These are phyloP conservation scores for Microstegium vimineum DNA, from an alignment of 176 grass and related monocot genomes.

Conservation along the genomic window DNA sequence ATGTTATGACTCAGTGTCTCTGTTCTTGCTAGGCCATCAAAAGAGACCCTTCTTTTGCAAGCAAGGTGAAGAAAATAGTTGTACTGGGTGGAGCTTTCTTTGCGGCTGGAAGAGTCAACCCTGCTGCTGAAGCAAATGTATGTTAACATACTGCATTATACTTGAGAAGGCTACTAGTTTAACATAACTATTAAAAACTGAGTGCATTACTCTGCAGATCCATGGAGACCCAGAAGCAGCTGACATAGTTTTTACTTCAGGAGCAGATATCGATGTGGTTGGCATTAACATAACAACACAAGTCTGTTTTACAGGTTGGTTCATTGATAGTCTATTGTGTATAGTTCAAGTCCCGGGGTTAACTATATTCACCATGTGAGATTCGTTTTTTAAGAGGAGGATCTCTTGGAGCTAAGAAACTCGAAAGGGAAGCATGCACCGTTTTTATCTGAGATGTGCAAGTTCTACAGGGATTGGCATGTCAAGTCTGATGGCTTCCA, in stretches of 20 bases:
- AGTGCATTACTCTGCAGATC: conserved; percentile 51
- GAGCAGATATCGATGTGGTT: conserved; percentile 80
- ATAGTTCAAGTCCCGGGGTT: not conserved
- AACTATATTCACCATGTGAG: not conserved
- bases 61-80: conserved; percentile 85
- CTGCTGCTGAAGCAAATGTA: conserved; percentile 98
- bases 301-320: conserved; percentile 60
- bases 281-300: conserved; percentile 94
- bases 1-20: not conserved
- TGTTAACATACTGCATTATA: not conserved
- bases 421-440: conserved; percentile 64
- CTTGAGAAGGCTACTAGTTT: not conserved
- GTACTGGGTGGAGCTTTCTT: conserved; percentile 90
- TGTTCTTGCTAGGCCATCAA: conserved; percentile 66
- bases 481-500: conserved; percentile 60
- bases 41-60: conserved; percentile 77
- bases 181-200: not conserved
- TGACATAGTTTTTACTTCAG: conserved; percentile 90
- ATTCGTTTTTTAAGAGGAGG: conserved; percentile 49
- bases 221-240: conserved; percentile 88
- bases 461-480: conserved; percentile 85
- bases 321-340: not conserved
- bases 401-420: conserved; percentile 68
- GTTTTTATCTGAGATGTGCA: conserved; percentile 76
- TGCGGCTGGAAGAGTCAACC: conserved; percentile 72